Base-by-base conservation (phyloP, 495 filamentous ascomycete species). In the Neurospora cerealis region DNA sequence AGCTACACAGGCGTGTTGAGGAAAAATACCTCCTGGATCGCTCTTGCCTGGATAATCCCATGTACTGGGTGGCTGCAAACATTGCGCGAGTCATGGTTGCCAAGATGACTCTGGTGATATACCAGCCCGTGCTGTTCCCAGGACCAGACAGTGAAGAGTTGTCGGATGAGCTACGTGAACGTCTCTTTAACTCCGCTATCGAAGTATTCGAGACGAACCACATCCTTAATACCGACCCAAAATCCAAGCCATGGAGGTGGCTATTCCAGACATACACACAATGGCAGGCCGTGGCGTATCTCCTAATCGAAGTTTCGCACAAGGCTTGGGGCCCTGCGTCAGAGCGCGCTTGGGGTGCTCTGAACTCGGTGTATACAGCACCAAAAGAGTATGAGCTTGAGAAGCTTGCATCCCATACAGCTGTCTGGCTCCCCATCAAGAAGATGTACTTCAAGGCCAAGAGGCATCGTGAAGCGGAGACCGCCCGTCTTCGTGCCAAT, bases 191-290 rank as follows among this genome's bases (percentile, higher is more conserved):
- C 69, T 90, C 91, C 0, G 89, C 90, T 4, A 88, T 95, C 21
- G 92, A 96, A 74, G 86, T 92, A 24, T 88, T 95, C 73, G 93
- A 97, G 78, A 92, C 92, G 75, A 86, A 86, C n/a, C 81, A 87
- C 34, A 77, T 89, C 13, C 80, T 95, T 15, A 88, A 90, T 74
- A 87, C 83, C 13, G 89, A 91, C 74, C 81, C 86, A 9, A 83
- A 87, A 11, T 88, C 87, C 4, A 85, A 87, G 70, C 87, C 90
- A 71, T 97, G 91, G 89, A 86, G 88, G 34, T 97, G 94, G 94
- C 86, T 94, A 10, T 94, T 93, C 82, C 87, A 89, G 77, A 93
- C 90, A 0, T 93, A 95, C 79, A 90, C 91, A 24, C 92, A 95
- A 73, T 93, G 91, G 90, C 92, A 95, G 74, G 92, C 93, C 5